Evolutionary conservation across 2,329 filamentous ascomycete species (phyloP), one percentile per base, ranked within the genome.

Genomic region (Dactylella cylindrospora): DNA sequence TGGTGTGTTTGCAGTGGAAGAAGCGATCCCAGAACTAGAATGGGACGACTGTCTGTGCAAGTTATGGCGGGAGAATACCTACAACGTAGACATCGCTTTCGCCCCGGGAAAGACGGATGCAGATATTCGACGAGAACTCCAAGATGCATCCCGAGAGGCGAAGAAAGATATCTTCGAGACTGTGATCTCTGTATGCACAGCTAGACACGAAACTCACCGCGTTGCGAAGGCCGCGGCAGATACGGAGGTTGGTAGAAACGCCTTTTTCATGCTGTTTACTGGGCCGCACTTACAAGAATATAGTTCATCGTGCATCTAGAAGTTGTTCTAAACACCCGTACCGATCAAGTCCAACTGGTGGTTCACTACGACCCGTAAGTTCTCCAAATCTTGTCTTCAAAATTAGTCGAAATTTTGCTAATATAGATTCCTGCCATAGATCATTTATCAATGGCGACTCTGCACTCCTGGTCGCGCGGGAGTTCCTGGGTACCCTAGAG

Each of bases 1-100:
- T 69, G 90, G 91, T 0, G 93, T 88, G 67, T 84, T 96, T 2
- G 79, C 91, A 52, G 90, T 83, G 69, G 90, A 90, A 1, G 82
- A 90, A 5, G 84, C 83, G 0, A 70, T 88, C 7, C 74, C 81
- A 0, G 71, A 32, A n/a, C 41, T 90, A 2, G 78, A 85, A 4
- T 80, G 79, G 0, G 76, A 91, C 8, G 83, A 90, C 29, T 76
- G 78, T 3, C 79, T 95, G 73, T 82, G 12, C 73, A 81, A 25
- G 62, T 86, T 7, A 73, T 76, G 1, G 70, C 70, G 57, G 13
- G 41, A 33, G 29, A 32, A 22, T 22, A 36, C 29, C 23, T 50
- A 54, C 20, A 50, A 31, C 9, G 22, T 62, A 45, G 49, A 62
- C 13, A 26, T 54, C 29, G 57, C 49, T 12, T 62, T 62, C 40